phyloP scores from a whole-genome alignment of 768 basidiomycete genomes.

The Trametes cubensis region DNA sequence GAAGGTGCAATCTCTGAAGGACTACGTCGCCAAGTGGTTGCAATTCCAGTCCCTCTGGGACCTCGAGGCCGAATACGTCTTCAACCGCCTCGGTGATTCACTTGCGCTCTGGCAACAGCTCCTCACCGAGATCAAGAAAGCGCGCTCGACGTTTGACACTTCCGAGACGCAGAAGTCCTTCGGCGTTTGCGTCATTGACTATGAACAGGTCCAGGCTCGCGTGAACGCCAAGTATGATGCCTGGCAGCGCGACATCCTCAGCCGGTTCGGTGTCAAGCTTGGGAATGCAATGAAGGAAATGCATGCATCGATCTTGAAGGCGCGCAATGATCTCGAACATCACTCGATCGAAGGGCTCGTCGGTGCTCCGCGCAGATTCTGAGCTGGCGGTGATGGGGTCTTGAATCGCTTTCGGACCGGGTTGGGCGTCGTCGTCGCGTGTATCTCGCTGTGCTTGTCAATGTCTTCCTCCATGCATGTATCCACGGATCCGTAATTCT shows the following conservation, averaged over 20 bases:
- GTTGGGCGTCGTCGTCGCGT: constrained; percentile 8
- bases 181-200: constrained; percentile 93
- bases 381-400: neutral
- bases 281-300: constrained; percentile 97
- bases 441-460: constrained; percentile 20
- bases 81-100: constrained; percentile 92
- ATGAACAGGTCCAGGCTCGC: constrained; percentile 95
- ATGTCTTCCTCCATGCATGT: constrained; percentile 24
- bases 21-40: constrained; percentile 96
- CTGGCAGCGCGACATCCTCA: constrained; percentile 95
- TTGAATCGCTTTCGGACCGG: constrained; percentile 5
- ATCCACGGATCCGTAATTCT: constrained; percentile 23
- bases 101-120: constrained; percentile 95
- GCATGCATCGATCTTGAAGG: constrained; percentile 90
- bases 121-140: constrained; percentile 94
- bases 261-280: constrained; percentile 89
- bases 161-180: constrained; percentile 91
- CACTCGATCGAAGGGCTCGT: constrained; percentile 94
- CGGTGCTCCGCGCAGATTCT: constrained; percentile 49
- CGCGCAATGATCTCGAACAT: constrained; percentile 92
- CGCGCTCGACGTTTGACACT: constrained; percentile 95
- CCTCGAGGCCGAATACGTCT: constrained; percentile 95
- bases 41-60: constrained; percentile 99
- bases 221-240: constrained; percentile 99
- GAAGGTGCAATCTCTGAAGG: constrained; percentile 84